Conservation (phyloP, 352 stramenopile species). For the Phytopythium montanum region DNA sequence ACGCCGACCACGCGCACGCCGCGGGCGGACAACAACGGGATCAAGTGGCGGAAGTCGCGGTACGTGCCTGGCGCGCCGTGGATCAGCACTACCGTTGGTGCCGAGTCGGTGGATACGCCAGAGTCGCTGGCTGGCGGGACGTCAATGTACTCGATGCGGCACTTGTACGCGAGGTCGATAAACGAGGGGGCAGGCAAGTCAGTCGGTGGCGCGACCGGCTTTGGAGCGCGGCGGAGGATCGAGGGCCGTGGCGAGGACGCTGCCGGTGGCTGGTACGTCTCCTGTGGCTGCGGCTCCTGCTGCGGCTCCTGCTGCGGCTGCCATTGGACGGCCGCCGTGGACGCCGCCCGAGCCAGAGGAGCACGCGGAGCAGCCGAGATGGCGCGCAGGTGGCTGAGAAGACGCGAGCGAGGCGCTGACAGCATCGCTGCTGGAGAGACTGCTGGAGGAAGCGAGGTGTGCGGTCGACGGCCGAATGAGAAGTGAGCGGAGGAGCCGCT, state of each 20-base stretch:
- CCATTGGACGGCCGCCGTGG: not conserved
- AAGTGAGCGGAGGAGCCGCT: not conserved
- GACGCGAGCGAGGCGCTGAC: not conserved
- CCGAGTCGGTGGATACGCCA: constrained; percentile 8
- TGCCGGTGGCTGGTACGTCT: not conserved
- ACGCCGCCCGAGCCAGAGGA: not conserved
- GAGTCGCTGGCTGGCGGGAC: constrained; percentile 10
- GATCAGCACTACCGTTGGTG: constrained; percentile 46
- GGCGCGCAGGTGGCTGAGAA: not conserved
- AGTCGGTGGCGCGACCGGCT: not conserved
- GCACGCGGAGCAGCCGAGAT: not conserved
- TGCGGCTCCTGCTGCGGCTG: not conserved
- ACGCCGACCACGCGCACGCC: constrained; percentile 51
- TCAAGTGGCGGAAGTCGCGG: constrained; percentile 58
- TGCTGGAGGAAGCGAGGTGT: not conserved
- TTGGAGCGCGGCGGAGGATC: not conserved
- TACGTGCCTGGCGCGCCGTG: constrained; percentile 64
- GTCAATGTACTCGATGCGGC: constrained; percentile 43
- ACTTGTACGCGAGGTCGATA: constrained; percentile 33
- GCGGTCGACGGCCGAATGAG: not conserved
- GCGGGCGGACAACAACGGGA: constrained; percentile 37
- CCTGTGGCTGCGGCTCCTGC: not conserved
- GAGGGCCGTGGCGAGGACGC: not conserved
- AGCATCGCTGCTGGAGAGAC: not conserved
- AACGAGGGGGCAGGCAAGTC: constrained; percentile 20